Evolutionary conservation across 164 flowering plant species (phyloP).

Genomic region (Vitis cinerea): DNA sequence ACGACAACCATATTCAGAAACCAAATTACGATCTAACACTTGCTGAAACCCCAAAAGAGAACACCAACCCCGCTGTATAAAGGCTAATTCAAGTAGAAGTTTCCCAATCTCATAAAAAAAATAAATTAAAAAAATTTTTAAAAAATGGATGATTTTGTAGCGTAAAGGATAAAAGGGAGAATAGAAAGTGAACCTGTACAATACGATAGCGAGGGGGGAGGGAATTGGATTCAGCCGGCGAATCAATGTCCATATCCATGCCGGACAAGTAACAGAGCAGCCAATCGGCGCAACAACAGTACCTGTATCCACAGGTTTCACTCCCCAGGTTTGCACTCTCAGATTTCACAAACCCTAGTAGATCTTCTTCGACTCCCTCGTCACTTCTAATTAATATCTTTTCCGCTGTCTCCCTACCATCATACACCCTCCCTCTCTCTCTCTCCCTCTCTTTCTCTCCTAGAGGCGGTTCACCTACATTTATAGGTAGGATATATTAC

Average conservation of each 20-base stretch:
- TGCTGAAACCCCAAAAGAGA: too few relatives aligned
- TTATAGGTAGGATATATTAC: too few relatives aligned
- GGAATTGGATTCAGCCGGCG: constrained; percentile 24
- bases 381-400: too few relatives aligned
- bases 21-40: too few relatives aligned
- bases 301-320: constrained; percentile 28
- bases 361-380: too few relatives aligned
- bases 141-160: neutral
- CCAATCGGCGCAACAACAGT: constrained; percentile 55
- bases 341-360: neutral
- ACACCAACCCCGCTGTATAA: too few relatives aligned
- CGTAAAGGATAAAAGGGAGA: neutral
- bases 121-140: neutral
- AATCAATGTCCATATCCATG: constrained; percentile 53
- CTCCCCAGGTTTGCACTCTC: constrained; percentile 47
- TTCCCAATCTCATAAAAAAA: neutral
- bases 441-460: too few relatives aligned
- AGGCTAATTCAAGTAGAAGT: neutral
- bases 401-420: too few relatives aligned
- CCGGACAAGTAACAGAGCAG: constrained; percentile 32
- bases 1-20: too few relatives aligned
- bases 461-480: too few relatives aligned
- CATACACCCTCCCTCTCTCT: too few relatives aligned
- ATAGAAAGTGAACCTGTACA: constrained; percentile 36
- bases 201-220: constrained; percentile 43